phyloP scores from a whole-genome alignment of 2,329 filamentous ascomycete genomes.

The Aspergillus luchuensis region DNA sequence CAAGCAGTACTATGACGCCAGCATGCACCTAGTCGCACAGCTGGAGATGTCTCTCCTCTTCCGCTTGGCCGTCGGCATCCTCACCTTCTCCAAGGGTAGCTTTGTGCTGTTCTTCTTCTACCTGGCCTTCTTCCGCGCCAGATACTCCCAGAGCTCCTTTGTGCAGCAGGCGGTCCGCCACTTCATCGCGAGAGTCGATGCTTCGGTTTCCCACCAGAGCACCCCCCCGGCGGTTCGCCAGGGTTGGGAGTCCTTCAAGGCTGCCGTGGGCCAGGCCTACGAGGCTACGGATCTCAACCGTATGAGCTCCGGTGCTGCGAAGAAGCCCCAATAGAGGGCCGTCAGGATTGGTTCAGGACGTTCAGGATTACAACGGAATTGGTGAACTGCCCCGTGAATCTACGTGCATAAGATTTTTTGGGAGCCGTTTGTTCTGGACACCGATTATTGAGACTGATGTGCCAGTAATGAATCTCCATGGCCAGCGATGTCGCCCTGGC shows the following conservation, averaged over 20 bases:
- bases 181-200: slow-evolving; percentile 74
- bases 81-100: slow-evolving; percentile 86
- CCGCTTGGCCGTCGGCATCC: slow-evolving; percentile 75
- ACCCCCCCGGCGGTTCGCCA: slow-evolving; percentile 78
- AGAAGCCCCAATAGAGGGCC: slow-evolving; percentile 51
- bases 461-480: slow-evolving; percentile 8
- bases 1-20: slow-evolving; percentile 95
- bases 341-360: neutral
- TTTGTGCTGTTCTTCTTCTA: slow-evolving; percentile 87
- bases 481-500: neutral
- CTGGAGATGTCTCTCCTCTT: slow-evolving; percentile 88
- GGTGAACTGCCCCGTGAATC: slow-evolving; percentile 1
- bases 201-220: slow-evolving; percentile 80
- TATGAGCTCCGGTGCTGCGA: slow-evolving; percentile 61
- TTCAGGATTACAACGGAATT: slow-evolving; percentile 3
- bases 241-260: slow-evolving; percentile 80
- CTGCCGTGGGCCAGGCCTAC: slow-evolving; percentile 69
- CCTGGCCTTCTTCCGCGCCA: slow-evolving; percentile 87
- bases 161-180: slow-evolving; percentile 80
- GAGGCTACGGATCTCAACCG: slow-evolving; percentile 76
- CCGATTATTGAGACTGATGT: slow-evolving; percentile 2
- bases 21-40: slow-evolving; percentile 87
- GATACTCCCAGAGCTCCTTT: slow-evolving; percentile 86
- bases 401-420: neutral
- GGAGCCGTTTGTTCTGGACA: slow-evolving; percentile 5